Conservation (phyloP, 2,329 filamentous ascomycete genomes). For the Aspergillus luchuensis region DNA sequence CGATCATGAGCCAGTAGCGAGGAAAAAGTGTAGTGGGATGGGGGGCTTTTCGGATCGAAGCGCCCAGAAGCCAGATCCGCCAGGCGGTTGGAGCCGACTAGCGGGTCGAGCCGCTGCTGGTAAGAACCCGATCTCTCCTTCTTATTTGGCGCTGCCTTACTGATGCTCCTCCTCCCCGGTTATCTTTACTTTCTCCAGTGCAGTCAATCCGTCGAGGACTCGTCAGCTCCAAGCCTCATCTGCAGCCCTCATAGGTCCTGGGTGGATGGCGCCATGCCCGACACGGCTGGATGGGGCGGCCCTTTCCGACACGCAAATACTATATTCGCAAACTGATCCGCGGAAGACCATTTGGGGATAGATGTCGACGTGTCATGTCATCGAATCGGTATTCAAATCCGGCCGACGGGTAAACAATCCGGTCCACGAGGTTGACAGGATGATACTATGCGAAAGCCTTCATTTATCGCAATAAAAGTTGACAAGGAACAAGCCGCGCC, state of each 20-base stretch:
- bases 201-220: background rate
- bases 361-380: background rate
- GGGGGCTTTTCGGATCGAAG: slow-evolving; percentile 4
- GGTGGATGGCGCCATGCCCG: background rate
- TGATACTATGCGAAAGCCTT: background rate
- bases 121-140: background rate
- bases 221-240: background rate
- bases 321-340: background rate
- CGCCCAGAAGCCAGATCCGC: slow-evolving; percentile 1
- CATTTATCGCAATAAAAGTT: background rate
- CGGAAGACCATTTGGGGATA: background rate
- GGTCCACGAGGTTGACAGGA: background rate
- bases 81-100: slow-evolving; percentile 6
- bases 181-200: background rate
- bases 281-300: background rate
- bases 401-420: background rate
- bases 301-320: background rate
- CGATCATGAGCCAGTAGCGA: background rate
- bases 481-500: background rate
- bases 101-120: slow-evolving; percentile 10
- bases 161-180: background rate
- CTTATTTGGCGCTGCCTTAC: background rate
- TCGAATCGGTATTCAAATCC: background rate
- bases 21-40: background rate
- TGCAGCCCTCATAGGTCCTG: background rate